These are phyloP conservation scores for Lactarius quietus DNA, from an alignment of 768 basidiomycete species.

Conservation along the genomic window DNA sequence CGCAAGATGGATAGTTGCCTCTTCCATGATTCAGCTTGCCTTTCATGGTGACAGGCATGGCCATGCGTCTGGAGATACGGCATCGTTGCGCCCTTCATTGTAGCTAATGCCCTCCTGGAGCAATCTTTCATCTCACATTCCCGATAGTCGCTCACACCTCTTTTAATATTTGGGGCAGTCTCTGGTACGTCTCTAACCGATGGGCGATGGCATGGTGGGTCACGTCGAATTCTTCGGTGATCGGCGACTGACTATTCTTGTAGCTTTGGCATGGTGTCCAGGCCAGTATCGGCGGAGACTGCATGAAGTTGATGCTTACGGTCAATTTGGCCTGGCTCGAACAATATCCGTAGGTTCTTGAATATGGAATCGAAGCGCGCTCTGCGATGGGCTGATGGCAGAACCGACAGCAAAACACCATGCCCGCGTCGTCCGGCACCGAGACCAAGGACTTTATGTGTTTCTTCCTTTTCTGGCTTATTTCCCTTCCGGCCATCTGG, in stretches of 20 bases:
- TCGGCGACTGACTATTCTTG: background rate
- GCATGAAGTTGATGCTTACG: constrained; percentile 70
- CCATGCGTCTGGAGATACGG: constrained; percentile 61
- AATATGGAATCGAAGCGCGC: background rate
- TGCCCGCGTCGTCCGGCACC: constrained; percentile 72
- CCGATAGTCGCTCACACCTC: constrained; percentile 72
- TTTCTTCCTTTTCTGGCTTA: constrained; percentile 86
- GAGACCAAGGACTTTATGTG: constrained; percentile 72
- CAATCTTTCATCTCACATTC: constrained; percentile 72
- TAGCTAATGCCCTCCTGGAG: constrained; percentile 73
- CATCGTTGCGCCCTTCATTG: constrained; percentile 58
- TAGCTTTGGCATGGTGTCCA: constrained; percentile 78
- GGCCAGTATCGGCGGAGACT: constrained; percentile 78
- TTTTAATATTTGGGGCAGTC: constrained; percentile 73
- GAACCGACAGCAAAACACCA: constrained; percentile 52
- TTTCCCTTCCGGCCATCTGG: constrained; percentile 77
- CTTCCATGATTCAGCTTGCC: constrained; percentile 66
- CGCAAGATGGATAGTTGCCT: constrained; percentile 72
- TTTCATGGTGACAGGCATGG: constrained; percentile 87
- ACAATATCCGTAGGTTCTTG: constrained; percentile 53
- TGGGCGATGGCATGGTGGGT: constrained; percentile 69
- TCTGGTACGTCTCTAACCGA: constrained; percentile 78
- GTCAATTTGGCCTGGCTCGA: constrained; percentile 72
- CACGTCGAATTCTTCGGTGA: constrained; percentile 2
- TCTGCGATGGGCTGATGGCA: constrained; percentile 6